Evolutionary conservation across 1,284 basidiomycete species (phyloP).

Genomic region (Tetrapyrgos nigripes): DNA sequence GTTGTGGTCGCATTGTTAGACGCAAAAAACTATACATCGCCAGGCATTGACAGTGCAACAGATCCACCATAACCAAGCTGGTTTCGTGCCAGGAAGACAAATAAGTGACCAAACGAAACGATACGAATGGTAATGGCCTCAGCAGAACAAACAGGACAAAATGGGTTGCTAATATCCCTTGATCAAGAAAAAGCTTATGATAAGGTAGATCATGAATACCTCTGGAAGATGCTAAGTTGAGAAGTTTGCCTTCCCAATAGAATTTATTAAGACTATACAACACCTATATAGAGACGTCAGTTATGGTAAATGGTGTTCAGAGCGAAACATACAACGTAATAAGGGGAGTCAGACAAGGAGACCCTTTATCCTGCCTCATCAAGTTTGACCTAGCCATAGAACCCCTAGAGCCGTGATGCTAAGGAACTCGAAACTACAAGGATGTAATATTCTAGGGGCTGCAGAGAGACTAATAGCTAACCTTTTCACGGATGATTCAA

Average conservation of each 20-base stretch:
- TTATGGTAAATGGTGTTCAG: conserved; percentile 33
- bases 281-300: conserved; percentile 23
- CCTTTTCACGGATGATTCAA: conserved; percentile 26
- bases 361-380: conserved; percentile 37
- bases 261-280: conserved; percentile 19
- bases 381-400: conserved; percentile 38
- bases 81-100: conserved; percentile 22
- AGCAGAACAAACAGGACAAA: conserved; percentile 17
- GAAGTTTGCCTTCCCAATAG: conserved; percentile 21
- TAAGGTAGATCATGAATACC: too few relatives aligned
- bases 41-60: conserved; percentile 32
- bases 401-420: conserved; percentile 24
- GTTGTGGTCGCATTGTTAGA: conserved; percentile 20
- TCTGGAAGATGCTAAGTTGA: conserved; percentile 28
- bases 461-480: conserved; percentile 16
- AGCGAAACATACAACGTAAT: conserved; percentile 15
- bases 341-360: conserved; percentile 32
- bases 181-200: conserved; percentile 15
- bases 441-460: conserved; percentile 18
- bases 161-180: conserved; percentile 25
- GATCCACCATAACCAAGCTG: conserved; percentile 25
- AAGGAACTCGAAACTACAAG: conserved; percentile 23
- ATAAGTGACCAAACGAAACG: conserved; percentile 25
- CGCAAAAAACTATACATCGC: conserved; percentile 28
- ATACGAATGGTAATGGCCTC: conserved; percentile 17